Conservation (phyloP, 1,139 yeast genomes). For the Pichia sp. region DNA sequence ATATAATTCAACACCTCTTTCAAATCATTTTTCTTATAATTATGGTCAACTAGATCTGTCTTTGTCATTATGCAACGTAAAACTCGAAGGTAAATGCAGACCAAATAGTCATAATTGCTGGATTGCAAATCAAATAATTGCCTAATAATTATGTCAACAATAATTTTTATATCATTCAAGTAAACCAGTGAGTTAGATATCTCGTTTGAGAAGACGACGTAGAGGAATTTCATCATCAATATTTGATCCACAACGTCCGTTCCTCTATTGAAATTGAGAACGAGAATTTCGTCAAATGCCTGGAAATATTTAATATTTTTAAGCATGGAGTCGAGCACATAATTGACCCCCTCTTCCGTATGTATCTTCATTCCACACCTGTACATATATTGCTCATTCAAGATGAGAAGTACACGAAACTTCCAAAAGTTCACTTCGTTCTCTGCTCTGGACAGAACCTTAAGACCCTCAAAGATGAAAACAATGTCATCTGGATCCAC, state of each 20-base stretch:
- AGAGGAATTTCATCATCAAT: slow-evolving; percentile 70
- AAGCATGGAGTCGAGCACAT: slow-evolving; percentile 24
- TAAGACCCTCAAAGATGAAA: slow-evolving; percentile 46
- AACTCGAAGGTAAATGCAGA: slow-evolving; percentile 73
- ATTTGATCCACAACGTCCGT: slow-evolving; percentile 67
- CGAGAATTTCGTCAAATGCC: slow-evolving; percentile 46
- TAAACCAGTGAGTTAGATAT: slow-evolving; percentile 59
- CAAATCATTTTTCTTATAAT: slow-evolving; percentile 55
- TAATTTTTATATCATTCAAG: slow-evolving; percentile 76
- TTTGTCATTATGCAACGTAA: slow-evolving; percentile 62
- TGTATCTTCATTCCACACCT: slow-evolving; percentile 20
- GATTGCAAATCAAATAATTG: slow-evolving; percentile 61
- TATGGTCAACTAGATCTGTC: slow-evolving; percentile 51
- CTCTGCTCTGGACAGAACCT: slow-evolving; percentile 45
- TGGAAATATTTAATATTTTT: slow-evolving; percentile 29
- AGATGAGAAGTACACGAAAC: slow-evolving; percentile 63
- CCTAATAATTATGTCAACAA: slow-evolving; percentile 78
- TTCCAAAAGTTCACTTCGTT: slow-evolving; percentile 63
- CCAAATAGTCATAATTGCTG: slow-evolving; percentile 52
- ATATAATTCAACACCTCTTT: slow-evolving; percentile 44
- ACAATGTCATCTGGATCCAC: slow-evolving; percentile 49
- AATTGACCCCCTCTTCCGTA: slow-evolving; percentile 23
- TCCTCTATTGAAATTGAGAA: slow-evolving; percentile 70
- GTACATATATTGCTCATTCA: slow-evolving; percentile 83
- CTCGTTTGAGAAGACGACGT: slow-evolving; percentile 64